phyloP scores from a whole-genome alignment of 306 rosid species.

The Leucaena leucocephala region DNA sequence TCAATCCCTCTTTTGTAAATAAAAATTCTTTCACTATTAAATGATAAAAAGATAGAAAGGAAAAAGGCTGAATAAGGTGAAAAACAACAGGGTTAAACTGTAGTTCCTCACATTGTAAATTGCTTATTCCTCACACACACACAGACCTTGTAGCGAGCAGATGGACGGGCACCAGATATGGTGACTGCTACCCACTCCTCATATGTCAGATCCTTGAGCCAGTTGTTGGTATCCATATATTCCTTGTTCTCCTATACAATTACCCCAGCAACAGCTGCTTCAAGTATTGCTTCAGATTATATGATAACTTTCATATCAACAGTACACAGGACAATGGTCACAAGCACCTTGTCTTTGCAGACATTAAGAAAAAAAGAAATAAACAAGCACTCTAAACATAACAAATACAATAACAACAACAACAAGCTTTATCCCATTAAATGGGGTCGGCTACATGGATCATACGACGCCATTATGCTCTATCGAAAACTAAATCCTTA shows the following conservation, averaged over 20 bases:
- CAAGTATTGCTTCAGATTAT: constrained; percentile 29
- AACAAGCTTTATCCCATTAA: no score
- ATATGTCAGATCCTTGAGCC: constrained; percentile 66
- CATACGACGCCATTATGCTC: no score
- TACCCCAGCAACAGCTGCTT: constrained; percentile 44
- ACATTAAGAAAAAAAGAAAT: background rate
- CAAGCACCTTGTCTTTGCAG: background rate
- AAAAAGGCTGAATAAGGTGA: background rate
- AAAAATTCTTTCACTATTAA: background rate
- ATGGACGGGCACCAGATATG: constrained; percentile 71
- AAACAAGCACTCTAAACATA: background rate
- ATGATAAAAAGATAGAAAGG: background rate
- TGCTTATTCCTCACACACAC: background rate
- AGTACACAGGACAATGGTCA: constrained; percentile 4
- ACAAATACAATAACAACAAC: no score
- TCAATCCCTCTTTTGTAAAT: constrained; percentile 4
- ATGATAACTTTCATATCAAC: constrained; percentile 25
- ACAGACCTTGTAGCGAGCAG: constrained; percentile 91
- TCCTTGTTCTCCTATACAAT: constrained; percentile 39
- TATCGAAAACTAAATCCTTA: no score
- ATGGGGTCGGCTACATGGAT: no score
- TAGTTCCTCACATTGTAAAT: background rate
- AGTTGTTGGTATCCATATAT: constrained; percentile 56
- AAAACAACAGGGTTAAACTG: background rate
- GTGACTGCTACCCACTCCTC: constrained; percentile 80